Conservation (phyloP, 768 basidiomycete genomes). For the Pleurotus sapidus region DNA sequence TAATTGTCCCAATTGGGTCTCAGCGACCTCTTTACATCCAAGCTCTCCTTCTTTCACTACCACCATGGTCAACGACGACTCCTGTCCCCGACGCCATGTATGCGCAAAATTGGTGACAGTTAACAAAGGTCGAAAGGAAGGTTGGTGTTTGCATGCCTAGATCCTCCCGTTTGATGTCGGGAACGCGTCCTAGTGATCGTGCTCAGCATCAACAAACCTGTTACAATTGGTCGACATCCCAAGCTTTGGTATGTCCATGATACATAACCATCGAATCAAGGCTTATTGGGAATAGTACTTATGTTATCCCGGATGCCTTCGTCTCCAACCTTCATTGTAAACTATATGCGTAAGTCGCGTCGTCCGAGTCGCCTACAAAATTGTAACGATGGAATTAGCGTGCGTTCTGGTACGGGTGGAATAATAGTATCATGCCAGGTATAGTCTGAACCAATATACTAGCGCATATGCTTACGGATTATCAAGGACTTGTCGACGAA, state of each 20-base stretch:
- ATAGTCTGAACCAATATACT: slow-evolving; percentile 5
- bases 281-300: slow-evolving; percentile 39
- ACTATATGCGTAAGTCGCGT: slow-evolving; percentile 64
- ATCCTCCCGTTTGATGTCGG: too few relatives aligned
- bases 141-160: slow-evolving; percentile 27
- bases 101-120: slow-evolving; percentile 73
- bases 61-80: slow-evolving; percentile 1
- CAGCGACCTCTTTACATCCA: neutral
- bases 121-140: slow-evolving; percentile 62
- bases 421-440: slow-evolving; percentile 81
- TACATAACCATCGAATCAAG: slow-evolving; percentile 17
- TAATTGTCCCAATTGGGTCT: neutral
- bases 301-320: slow-evolving; percentile 57
- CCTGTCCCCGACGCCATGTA: slow-evolving; percentile 28
- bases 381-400: slow-evolving; percentile 35
- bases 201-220: slow-evolving; percentile 59
- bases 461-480: neutral
- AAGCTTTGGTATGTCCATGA: slow-evolving; percentile 47
- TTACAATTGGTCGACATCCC: slow-evolving; percentile 72
- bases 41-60: neutral
- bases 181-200: slow-evolving; percentile 43
- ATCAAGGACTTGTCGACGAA: slow-evolving; percentile 74
- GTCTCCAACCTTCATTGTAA: slow-evolving; percentile 77
- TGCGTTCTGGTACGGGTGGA: slow-evolving; percentile 67
- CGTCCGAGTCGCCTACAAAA: neutral